Evolutionary conservation across 108 stramenopile species (phyloP).

Genomic region (Phaeodactylum tricornutum): DNA sequence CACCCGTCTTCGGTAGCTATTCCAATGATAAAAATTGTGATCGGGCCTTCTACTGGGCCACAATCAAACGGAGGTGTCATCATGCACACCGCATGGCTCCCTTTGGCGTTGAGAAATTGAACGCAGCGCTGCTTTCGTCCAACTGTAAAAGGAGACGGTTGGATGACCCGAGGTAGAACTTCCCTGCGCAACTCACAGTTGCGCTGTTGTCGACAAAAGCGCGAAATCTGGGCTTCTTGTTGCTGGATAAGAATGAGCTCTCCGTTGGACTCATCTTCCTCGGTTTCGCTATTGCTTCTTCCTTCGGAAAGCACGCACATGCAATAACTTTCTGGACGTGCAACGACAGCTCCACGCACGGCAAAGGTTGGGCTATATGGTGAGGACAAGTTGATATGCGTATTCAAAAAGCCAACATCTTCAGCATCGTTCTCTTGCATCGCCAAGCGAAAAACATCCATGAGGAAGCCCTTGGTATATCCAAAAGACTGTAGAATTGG

Average conservation of each 20-base stretch:
- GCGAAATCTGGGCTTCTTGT: neutral
- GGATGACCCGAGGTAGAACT: conserved; percentile 21
- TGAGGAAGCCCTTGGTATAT: conserved; percentile 40
- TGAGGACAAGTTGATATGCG: neutral
- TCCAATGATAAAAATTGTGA: conserved; percentile 67
- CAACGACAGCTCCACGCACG: conserved; percentile 65
- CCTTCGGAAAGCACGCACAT: conserved; percentile 32
- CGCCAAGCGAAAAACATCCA: conserved; percentile 8
- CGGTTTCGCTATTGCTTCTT: neutral
- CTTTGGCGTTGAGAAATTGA: conserved; percentile 67
- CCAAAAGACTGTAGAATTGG: conserved; percentile 70
- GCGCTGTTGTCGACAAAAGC: conserved; percentile 1
- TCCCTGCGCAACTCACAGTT: conserved; percentile 22
- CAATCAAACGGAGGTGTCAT: conserved; percentile 66
- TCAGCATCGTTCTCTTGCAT: neutral
- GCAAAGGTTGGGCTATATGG: conserved; percentile 37
- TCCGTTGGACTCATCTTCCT: neutral
- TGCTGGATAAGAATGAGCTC: neutral
- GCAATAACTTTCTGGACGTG: conserved; percentile 74
- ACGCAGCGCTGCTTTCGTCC: conserved; percentile 16
- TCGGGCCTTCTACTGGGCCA: conserved; percentile 44
- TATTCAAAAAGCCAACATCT: neutral
- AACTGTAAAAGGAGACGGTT: no score
- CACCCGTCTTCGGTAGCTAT: conserved; percentile 85
- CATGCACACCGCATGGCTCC: conserved; percentile 49